These are phyloP conservation scores for Neostapfia colusana DNA, from an alignment of 176 grass and related monocot species.

Conservation along the genomic window DNA sequence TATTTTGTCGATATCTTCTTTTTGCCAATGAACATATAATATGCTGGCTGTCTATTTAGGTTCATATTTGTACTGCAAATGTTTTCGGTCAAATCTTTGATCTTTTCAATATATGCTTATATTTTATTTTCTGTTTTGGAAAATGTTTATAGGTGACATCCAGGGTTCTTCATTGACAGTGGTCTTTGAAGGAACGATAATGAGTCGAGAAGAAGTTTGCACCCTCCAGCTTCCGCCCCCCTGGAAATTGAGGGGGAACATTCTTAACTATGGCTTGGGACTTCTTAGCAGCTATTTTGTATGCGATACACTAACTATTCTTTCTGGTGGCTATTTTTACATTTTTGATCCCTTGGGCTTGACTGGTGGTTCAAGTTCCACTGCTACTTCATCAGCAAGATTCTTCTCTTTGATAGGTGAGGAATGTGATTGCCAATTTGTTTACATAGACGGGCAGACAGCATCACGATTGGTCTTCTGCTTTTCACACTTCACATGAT, in stretches of 20 bases:
- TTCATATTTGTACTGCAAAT: neutral
- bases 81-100: conserved; percentile 14
- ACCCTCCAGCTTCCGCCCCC: conserved; percentile 80
- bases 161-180: conserved; percentile 91
- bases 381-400: conserved; percentile 63
- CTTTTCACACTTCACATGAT: neutral
- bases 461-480: conserved; percentile 7
- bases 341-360: conserved; percentile 94
- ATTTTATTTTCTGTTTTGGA: neutral
- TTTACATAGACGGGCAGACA: conserved; percentile 9
- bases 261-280: conserved; percentile 87
- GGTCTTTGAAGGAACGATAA: conserved; percentile 80
- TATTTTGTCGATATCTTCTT: conserved; percentile 1
- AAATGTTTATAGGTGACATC: conserved; percentile 61
- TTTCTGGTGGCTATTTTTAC: conserved; percentile 91
- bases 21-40: conserved; percentile 1
- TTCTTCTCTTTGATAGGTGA: conserved; percentile 90
- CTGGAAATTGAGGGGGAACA: conserved; percentile 86
- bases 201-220: conserved; percentile 87
- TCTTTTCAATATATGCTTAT: neutral
- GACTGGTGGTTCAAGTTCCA: conserved; percentile 53
- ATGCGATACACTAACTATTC: conserved; percentile 79
- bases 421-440: conserved; percentile 7
- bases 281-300: conserved; percentile 93
- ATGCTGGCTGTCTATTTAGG: neutral